Base-by-base conservation (phyloP, 2,329 filamentous ascomycete species). In the Nothophaeocryptopus gaeumannii region DNA sequence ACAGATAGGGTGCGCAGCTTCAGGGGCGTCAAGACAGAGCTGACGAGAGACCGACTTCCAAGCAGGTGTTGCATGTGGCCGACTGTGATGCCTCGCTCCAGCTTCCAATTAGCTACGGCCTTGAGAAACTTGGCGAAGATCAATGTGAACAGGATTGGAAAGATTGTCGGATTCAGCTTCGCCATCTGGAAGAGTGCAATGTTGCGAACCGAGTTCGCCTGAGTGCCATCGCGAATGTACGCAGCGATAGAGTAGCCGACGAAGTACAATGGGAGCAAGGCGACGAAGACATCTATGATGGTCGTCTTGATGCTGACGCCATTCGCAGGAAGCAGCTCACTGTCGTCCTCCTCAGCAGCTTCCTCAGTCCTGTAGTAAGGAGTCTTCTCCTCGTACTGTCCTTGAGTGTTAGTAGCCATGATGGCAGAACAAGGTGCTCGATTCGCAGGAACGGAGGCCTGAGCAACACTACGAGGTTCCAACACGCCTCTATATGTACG, bases 81-180 rank as follows among this genome's bases (percentile, higher is more conserved):
- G 43, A 58, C 42, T 9, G 55, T 50, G 10, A 45, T 44, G 10
- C 47, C 43, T 10, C 41, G 39, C 40, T 58, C 55, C 3, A 56
- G 45, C 29, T 39, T 51, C 40, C 39, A 50, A 11, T 39, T 50
- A 5, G 52, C 55, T 0, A 51, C 31, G 5, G 53, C 47, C 20
- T 53, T 55, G 29, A 58, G 37, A 32, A 58, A 55, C 16, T 53
- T 51, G 3, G 45, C 46, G 8, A 49, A 30, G 30, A 57, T 48
- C 8, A 51, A 14, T 1, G 41, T 44, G 31, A 57, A 57, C 5
- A 57, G 12, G 8, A 58, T 55, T 32, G 52, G 42, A 29, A 58
- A 58, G 7, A 51, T 38, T 5, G 55, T 55, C 2, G 55, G 55
- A 11, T 51, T 51, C 49, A 48, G 41, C 32, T 20, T 45, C 2